Percentiles rank a stretch among this genome's conserved stretches.
Conservation (phyloP, 2,329 filamentous ascomycete species). For the Metarhizium anisopliae region DNA sequence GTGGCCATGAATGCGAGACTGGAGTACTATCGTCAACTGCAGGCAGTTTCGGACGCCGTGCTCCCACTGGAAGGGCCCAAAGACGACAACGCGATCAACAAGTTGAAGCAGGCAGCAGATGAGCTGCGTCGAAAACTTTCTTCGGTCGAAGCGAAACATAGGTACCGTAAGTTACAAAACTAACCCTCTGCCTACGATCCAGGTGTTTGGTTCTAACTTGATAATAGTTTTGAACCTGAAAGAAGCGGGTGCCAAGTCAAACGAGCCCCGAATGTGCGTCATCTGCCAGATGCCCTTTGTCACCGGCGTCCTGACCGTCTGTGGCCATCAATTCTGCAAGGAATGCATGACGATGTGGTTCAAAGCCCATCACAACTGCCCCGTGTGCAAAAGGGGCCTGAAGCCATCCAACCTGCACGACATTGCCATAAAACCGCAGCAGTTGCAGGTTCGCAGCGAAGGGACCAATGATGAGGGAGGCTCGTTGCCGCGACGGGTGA, state of each 20-base stretch:
- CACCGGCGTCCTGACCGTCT: slow-evolving; percentile 73
- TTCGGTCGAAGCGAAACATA: slow-evolving; percentile 59
- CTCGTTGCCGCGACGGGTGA: slow-evolving; percentile 10
- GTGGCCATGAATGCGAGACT: slow-evolving; percentile 75
- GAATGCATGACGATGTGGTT: slow-evolving; percentile 80
- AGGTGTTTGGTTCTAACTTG: slow-evolving; percentile 1
- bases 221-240: slow-evolving; percentile 42
- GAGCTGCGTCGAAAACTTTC: slow-evolving; percentile 49
- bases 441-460: slow-evolving; percentile 53
- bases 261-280: slow-evolving; percentile 64
- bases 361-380: slow-evolving; percentile 64
- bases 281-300: slow-evolving; percentile 77
- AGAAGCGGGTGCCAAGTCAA: slow-evolving; percentile 50
- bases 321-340: slow-evolving; percentile 88
- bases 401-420: slow-evolving; percentile 64
- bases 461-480: slow-evolving; percentile 6
- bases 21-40: slow-evolving; percentile 85
- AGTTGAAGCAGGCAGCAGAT: slow-evolving; percentile 23
- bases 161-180: slow-evolving; percentile 48
- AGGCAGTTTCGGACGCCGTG: slow-evolving; percentile 84
- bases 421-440: slow-evolving; percentile 72
- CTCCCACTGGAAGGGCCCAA: slow-evolving; percentile 59
- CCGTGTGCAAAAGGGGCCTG: slow-evolving; percentile 70
- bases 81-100: slow-evolving; percentile 37
- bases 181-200: not conserved